phyloP scores from a whole-genome alignment of 2,329 filamentous ascomycete genomes.

The Phialophora macrospora region DNA sequence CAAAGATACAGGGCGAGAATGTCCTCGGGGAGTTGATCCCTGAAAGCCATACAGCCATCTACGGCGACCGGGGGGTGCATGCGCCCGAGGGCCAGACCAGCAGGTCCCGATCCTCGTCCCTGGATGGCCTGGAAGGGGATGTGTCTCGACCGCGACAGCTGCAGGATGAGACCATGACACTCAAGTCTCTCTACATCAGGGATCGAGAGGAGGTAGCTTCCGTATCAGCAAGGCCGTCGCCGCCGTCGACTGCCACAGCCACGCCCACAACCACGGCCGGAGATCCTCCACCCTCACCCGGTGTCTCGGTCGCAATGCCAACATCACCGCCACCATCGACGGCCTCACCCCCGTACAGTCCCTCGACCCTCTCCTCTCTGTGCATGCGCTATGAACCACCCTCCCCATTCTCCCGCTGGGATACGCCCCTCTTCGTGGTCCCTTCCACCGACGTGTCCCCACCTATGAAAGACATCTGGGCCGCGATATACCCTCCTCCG shows the following conservation, averaged over 20 bases:
- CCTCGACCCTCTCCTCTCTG: slow-evolving; percentile 66
- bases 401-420: slow-evolving; percentile 69
- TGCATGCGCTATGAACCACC: slow-evolving; percentile 71
- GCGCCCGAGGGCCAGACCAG: background rate
- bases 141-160: background rate
- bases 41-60: slow-evolving; percentile 40
- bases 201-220: background rate
- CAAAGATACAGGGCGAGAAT: slow-evolving; percentile 27
- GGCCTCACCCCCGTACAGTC: slow-evolving; percentile 52
- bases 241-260: too few relatives aligned
- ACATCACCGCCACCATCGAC: slow-evolving; percentile 41
- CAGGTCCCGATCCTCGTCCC: slow-evolving; percentile 30
- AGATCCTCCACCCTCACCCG: background rate
- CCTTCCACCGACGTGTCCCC: slow-evolving; percentile 61
- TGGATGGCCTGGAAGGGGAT: slow-evolving; percentile 18
- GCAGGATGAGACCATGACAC: slow-evolving; percentile 34
- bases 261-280: background rate
- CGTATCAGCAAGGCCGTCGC: background rate
- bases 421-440: slow-evolving; percentile 68
- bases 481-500: slow-evolving; percentile 51
- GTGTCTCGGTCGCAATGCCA: slow-evolving; percentile 13
- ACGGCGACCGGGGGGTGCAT: slow-evolving; percentile 34
- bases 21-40: slow-evolving; percentile 37
- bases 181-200: slow-evolving; percentile 39
- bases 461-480: slow-evolving; percentile 65